Conservation (phyloP, 2,329 filamentous ascomycete genomes). For the Colletotrichum higginsianum region DNA sequence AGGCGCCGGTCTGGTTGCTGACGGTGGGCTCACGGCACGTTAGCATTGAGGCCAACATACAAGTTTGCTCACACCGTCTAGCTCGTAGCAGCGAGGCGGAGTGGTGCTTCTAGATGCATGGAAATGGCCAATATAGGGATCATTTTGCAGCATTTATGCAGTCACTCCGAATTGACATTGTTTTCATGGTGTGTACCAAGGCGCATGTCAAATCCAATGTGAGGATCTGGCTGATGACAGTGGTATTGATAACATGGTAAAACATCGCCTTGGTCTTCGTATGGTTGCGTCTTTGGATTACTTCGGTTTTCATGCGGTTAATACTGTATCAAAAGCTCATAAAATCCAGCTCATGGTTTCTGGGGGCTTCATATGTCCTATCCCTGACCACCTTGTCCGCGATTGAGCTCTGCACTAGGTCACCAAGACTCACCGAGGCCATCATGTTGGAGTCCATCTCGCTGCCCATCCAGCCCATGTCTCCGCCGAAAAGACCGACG, state of each 20-base stretch:
- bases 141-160: neutral
- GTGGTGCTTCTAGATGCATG: neutral
- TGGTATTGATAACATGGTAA: neutral
- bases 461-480: constrained; percentile 47
- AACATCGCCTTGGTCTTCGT: neutral
- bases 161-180: neutral
- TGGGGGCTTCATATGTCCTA: constrained; percentile 39
- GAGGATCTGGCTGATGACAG: too few species aligned
- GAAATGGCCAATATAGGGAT: neutral
- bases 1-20: constrained; percentile 62
- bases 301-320: neutral
- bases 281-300: too few species aligned
- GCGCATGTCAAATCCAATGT: neutral
- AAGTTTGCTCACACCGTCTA: too few species aligned
- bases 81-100: neutral
- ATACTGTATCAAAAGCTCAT: constrained; percentile 49
- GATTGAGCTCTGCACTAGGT: constrained; percentile 49
- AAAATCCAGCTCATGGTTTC: constrained; percentile 58
- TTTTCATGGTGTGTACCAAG: neutral
- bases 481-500: neutral
- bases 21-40: constrained; percentile 59
- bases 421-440: constrained; percentile 52
- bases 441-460: constrained; percentile 42
- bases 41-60: constrained; percentile 5
- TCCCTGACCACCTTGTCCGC: constrained; percentile 45